Percentiles rank a stretch among this genome's conserved stretches.
phyloP scores from a whole-genome alignment of 169 alveolate species.

The Eimeria acervulina region DNA sequence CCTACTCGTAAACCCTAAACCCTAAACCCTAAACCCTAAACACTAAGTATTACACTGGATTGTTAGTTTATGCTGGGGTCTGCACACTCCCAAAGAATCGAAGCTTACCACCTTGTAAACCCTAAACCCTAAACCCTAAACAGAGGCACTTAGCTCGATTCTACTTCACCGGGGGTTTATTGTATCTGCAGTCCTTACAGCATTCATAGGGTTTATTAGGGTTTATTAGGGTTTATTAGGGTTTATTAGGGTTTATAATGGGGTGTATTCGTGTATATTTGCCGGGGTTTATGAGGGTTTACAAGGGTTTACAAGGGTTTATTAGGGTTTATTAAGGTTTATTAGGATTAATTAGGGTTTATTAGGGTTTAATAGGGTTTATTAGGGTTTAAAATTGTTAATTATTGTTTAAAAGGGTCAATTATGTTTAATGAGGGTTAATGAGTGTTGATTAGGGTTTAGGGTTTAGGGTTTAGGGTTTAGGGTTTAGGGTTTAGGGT shows the following conservation, averaged over 20 bases:
- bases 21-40: conserved; percentile 39
- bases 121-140: conserved; percentile 43
- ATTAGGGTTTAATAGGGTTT: not conserved
- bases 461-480: conserved; percentile 65
- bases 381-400: conserved; percentile 33
- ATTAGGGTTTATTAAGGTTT: conserved; percentile 33
- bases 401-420: too few relatives aligned
- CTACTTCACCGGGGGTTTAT: too few relatives aligned
- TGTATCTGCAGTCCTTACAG: not conserved
- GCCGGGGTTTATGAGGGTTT: conserved; percentile 35
- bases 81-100: conserved; percentile 94
- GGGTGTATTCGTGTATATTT: conserved; percentile 11
- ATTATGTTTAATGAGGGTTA: not conserved
- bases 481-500: conserved; percentile 35
- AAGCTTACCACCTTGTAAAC: conserved; percentile 93
- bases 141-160: too few relatives aligned
- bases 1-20: conserved; percentile 90
- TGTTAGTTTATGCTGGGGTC: conserved; percentile 91
- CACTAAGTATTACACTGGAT: not conserved
- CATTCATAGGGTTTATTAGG: not conserved
- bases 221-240: not conserved
- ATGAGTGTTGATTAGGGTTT: not conserved
- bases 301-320: conserved; percentile 6
- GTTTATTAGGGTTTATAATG: conserved; percentile 4
- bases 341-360: conserved; percentile 35